Evolutionary conservation across 148 eudicot species (phyloP).

Genomic region (Dianthus caryophyllus): DNA sequence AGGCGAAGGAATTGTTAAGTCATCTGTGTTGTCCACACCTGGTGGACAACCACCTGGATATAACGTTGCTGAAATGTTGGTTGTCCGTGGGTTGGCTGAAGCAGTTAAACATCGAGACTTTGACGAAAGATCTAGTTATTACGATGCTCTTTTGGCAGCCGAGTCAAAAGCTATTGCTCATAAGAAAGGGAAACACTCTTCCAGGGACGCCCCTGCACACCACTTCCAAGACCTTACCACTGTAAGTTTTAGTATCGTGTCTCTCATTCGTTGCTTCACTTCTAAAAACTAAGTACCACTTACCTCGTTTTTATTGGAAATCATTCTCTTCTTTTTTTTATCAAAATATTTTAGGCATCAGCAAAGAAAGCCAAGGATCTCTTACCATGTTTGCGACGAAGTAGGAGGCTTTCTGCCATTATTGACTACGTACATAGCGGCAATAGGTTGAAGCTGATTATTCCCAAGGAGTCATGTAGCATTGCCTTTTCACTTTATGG

Average conservation of each 20-base stretch:
- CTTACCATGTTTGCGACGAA: conserved; percentile 77
- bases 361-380: conserved; percentile 80
- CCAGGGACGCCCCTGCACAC: conserved; percentile 53
- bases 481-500: conserved; percentile 87
- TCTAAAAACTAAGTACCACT: not conserved
- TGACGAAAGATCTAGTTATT: conserved; percentile 81
- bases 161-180: conserved; percentile 72
- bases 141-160: conserved; percentile 83
- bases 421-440: conserved; percentile 96
- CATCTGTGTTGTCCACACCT: conserved; percentile 39
- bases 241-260: conserved; percentile 37
- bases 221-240: conserved; percentile 73
- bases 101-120: conserved; percentile 80
- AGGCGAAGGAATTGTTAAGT: conserved; percentile 45
- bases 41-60: conserved; percentile 51
- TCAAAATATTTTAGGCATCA: conserved; percentile 46
- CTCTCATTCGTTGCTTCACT: not conserved
- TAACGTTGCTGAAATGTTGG: conserved; percentile 82
- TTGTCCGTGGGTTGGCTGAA: conserved; percentile 72
- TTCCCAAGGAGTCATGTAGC: conserved; percentile 91
- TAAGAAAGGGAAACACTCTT: conserved; percentile 73
- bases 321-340: not conserved
- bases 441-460: conserved; percentile 68
- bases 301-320: not conserved
- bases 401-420: conserved; percentile 69